Percentiles rank a stretch among this genome's conserved stretches.
Evolutionary conservation across 1,284 basidiomycete genomes (phyloP).

Genomic region (Ceratobasidium sp.): DNA sequence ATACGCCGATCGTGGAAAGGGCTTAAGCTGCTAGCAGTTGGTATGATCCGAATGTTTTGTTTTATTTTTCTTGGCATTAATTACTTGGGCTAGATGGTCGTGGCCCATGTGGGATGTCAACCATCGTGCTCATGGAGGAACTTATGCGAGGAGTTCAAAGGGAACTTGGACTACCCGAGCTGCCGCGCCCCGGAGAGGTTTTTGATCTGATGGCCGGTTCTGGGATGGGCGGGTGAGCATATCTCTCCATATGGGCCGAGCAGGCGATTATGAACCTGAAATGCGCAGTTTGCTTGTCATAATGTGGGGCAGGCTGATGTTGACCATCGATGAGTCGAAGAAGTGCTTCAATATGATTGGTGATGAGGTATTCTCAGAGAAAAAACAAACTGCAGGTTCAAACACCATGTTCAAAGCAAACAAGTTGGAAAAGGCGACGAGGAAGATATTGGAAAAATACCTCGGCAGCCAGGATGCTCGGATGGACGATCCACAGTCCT

Average conservation of each 20-base stretch:
- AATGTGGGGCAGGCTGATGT: constrained; percentile 53
- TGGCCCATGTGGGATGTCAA: constrained; percentile 33
- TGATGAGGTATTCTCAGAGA: constrained; percentile 10
- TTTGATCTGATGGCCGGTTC: constrained; percentile 56
- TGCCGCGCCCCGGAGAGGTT: constrained; percentile 50
- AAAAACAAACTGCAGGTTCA: neutral
- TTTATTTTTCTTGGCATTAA: neutral
- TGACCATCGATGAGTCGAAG: constrained; percentile 53
- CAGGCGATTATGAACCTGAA: neutral
- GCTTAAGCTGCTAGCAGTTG: neutral
- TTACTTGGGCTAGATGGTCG: constrained; percentile 31
- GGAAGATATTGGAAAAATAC: neutral
- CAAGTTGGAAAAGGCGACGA: neutral
- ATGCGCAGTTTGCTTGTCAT: constrained; percentile 52
- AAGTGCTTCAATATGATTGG: constrained; percentile 51
- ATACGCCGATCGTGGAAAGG: neutral
- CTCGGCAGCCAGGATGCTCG: neutral
- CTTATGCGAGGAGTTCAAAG: constrained; percentile 25
- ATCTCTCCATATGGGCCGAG: neutral
- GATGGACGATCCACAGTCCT: neutral
- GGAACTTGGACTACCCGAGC: neutral
- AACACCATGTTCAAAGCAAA: constrained; percentile 2
- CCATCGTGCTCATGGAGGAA: constrained; percentile 28
- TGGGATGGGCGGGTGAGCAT: constrained; percentile 50
- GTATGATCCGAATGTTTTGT: neutral